Percentiles rank a stretch among this genome's conserved stretches.
These are phyloP conservation scores for Penicillium sp. DNA, from an alignment of 2,329 filamentous ascomycete species.

Conservation along the genomic window DNA sequence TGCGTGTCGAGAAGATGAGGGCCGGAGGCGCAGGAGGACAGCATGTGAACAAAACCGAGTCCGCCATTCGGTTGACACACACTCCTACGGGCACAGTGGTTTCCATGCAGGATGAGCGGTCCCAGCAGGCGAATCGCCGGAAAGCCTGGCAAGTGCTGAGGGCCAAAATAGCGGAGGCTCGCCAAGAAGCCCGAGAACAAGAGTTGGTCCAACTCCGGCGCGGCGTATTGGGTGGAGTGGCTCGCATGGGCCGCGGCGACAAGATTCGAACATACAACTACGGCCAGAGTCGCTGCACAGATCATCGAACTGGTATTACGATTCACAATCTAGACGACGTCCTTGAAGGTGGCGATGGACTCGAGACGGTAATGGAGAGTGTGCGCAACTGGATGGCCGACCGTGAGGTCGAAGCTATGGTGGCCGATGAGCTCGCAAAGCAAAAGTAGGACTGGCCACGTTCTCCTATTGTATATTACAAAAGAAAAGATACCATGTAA, in stretches of 20 bases:
- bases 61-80: constrained; percentile 89
- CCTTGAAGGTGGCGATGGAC: constrained; percentile 68
- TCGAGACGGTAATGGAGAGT: constrained; percentile 75
- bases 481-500: constrained; percentile 20
- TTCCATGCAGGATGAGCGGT: constrained; percentile 87
- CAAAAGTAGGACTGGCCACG: constrained; percentile 2
- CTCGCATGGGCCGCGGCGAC: constrained; percentile 80
- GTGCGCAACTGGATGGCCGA: constrained; percentile 73
- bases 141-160: constrained; percentile 83
- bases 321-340: constrained; percentile 77
- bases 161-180: constrained; percentile 73
- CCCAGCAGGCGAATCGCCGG: constrained; percentile 84
- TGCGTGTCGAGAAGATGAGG: constrained; percentile 83
- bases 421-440: constrained; percentile 60
- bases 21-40: constrained; percentile 90
- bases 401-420: constrained; percentile 69
- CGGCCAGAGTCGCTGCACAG: constrained; percentile 76
- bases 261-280: constrained; percentile 93
- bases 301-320: constrained; percentile 78
- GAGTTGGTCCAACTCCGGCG: constrained; percentile 71
- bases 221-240: constrained; percentile 73
- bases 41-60: constrained; percentile 98
- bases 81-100: constrained; percentile 81
- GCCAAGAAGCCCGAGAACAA: constrained; percentile 79
- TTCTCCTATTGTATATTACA: constrained; percentile 9